A percentile compares a stretch with the other conserved stretches of the same genome.
These are phyloP conservation scores for Zymoseptoria tritici DNA, from an alignment of 2,329 filamentous ascomycete species.

Conservation along the genomic window DNA sequence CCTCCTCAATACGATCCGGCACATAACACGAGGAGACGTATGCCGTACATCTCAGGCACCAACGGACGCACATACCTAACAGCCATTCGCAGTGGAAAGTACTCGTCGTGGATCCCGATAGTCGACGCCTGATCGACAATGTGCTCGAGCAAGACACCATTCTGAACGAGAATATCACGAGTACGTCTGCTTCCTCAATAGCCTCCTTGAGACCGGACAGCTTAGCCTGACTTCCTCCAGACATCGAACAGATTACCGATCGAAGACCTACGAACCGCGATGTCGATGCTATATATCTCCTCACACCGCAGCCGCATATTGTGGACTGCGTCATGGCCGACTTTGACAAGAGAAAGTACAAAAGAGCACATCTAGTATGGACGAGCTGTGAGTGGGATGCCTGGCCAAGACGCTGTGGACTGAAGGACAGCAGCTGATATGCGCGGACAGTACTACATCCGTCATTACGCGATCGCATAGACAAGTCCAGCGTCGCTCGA, in stretches of 20 bases:
- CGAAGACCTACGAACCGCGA: constrained; percentile 72
- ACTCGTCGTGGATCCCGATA: constrained; percentile 76
- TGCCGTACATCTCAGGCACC: constrained; percentile 17
- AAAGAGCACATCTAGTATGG: constrained; percentile 76
- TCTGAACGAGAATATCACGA: constrained; percentile 91
- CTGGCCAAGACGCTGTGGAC: background rate
- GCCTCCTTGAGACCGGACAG: background rate
- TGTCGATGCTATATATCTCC: constrained; percentile 91
- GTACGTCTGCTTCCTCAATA: too few relatives aligned
- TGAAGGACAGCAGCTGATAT: constrained; percentile 11
- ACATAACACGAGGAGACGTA: constrained; percentile 67
- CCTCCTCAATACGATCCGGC: constrained; percentile 65
- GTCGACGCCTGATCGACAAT: constrained; percentile 81
- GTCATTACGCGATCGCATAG: constrained; percentile 63
- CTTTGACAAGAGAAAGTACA: constrained; percentile 76
- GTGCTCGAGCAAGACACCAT: constrained; percentile 93
- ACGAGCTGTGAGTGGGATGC: constrained; percentile 50
- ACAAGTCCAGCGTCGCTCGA: constrained; percentile 60
- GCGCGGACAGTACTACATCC: constrained; percentile 55
- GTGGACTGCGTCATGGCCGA: constrained; percentile 93
- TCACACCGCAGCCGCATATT: constrained; percentile 78
- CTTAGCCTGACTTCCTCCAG: constrained; percentile 43
- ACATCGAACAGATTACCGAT: constrained; percentile 91
- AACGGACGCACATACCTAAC: constrained; percentile 6
- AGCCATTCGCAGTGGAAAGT: constrained; percentile 75